Percentiles rank a stretch among this genome's conserved stretches.
phyloP scores from a whole-genome alignment of 2,329 filamentous ascomycete species.

The Epichloe uncinata region DNA sequence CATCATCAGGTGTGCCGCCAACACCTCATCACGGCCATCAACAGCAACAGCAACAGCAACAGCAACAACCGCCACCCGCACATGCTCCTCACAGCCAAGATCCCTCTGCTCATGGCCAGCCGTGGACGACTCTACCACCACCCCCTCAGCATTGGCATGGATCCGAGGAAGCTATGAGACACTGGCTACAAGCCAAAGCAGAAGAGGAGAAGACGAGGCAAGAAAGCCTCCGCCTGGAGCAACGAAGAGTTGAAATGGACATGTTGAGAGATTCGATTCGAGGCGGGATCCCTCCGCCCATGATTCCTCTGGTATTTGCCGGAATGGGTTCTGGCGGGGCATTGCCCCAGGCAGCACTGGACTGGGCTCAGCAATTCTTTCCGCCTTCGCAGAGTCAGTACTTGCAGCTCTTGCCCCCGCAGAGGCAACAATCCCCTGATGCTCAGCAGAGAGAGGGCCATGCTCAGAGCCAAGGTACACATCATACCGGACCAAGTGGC shows the following conservation, averaged over 20 bases:
- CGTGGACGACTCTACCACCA: conserved; percentile 42
- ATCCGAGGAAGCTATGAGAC: conserved; percentile 56
- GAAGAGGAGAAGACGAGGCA: conserved; percentile 59
- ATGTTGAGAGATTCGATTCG: conserved; percentile 57
- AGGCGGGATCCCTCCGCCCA: conserved; percentile 57
- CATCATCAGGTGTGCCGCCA: conserved; percentile 14
- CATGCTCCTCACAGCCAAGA: conserved; percentile 15
- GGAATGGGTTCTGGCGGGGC: conserved; percentile 50
- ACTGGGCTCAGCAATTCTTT: conserved; percentile 57
- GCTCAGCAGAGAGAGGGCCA: conserved; percentile 33
- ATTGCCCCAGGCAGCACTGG: conserved; percentile 46
- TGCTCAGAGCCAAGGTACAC: conserved; percentile 27
- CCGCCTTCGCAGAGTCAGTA: conserved; percentile 35
- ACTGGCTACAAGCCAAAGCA: conserved; percentile 56
- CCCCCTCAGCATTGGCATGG: conserved; percentile 53
- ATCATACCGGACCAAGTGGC: conserved; percentile 21
- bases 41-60: conserved; percentile 11
- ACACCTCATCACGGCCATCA: conserved; percentile 15
- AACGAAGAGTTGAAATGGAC: conserved; percentile 57
- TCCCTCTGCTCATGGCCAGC: conserved; percentile 19
- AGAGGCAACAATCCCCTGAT: conserved; percentile 39
- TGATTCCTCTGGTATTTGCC: conserved; percentile 64
- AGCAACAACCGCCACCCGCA: conserved; percentile 9
- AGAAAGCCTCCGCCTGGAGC: conserved; percentile 55
- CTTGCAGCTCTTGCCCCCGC: conserved; percentile 36